Evolutionary conservation across 176 grass and related monocot species (phyloP).

Genomic region (Chrysopogon serrulatus): DNA sequence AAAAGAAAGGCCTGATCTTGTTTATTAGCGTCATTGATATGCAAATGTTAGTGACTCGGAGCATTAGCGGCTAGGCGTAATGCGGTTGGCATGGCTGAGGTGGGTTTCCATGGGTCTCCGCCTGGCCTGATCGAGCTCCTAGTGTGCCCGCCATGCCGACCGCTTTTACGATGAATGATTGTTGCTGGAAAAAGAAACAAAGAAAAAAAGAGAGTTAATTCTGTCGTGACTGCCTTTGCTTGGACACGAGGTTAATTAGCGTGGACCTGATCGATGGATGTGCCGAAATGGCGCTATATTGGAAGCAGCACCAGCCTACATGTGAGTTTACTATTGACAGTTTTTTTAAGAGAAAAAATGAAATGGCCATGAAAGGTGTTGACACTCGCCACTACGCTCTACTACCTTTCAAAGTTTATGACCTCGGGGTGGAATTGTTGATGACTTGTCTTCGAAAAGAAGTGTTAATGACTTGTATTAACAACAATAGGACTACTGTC

Average conservation of each 20-base stretch:
- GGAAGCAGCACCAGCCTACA: not conserved
- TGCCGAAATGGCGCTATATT: not conserved
- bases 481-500: not conserved
- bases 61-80: not conserved
- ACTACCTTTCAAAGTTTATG: not conserved
- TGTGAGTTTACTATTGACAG: not conserved
- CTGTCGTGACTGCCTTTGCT: constrained; percentile 1
- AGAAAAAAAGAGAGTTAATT: not conserved
- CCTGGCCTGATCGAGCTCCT: constrained; percentile 6
- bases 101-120: constrained; percentile 9
- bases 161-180: constrained; percentile 18
- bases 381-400: not conserved
- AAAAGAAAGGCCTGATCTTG: too few relatives aligned
- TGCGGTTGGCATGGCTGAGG: constrained; percentile 40
- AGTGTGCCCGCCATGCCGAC: constrained; percentile 43
- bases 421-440: not conserved
- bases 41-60: not conserved
- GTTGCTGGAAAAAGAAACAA: not conserved
- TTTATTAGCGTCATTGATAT: constrained; percentile 17
- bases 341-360: not conserved
- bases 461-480: not conserved
- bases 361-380: not conserved
- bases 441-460: too few relatives aligned
- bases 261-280: not conserved
- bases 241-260: not conserved